Evolutionary conservation across 2,329 filamentous ascomycete species (phyloP).

Genomic region (Aspergillus carbonarius): DNA sequence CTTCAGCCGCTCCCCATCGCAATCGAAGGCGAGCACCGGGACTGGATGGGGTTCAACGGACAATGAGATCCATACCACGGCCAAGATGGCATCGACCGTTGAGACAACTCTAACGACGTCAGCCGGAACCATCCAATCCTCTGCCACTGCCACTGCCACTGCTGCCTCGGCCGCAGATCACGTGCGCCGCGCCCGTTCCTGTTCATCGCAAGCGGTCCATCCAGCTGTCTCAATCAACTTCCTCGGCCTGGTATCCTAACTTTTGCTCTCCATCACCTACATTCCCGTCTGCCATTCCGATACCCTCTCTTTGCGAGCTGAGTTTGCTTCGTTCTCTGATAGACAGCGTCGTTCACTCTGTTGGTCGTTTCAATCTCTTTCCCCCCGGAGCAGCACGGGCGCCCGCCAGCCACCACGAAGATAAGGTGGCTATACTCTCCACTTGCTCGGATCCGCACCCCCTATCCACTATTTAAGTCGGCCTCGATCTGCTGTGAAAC

Average conservation of each 20-base stretch:
- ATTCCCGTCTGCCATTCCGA: neutral
- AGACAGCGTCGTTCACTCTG: neutral
- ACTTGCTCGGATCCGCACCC: constrained; percentile 1
- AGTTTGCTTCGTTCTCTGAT: neutral
- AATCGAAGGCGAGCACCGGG: neutral
- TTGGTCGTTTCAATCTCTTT: neutral
- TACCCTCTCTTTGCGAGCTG: neutral
- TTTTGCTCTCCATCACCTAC: neutral
- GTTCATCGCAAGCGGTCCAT: neutral
- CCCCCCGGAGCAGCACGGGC: constrained; percentile 1
- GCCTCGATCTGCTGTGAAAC: neutral
- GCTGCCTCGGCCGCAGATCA: constrained; percentile 8
- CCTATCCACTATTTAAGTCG: neutral
- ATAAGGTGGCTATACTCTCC: constrained; percentile 9
- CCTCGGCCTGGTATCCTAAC: neutral
- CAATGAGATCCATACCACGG: neutral
- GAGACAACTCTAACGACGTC: constrained; percentile 1
- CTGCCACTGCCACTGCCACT: no score
- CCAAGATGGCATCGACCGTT: neutral
- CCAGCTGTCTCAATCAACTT: neutral
- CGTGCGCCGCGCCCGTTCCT: constrained; percentile 8
- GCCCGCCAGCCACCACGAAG: constrained; percentile 7
- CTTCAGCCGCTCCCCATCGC: neutral
- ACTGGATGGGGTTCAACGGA: neutral
- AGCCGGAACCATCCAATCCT: neutral